phyloP scores from a whole-genome alignment of 2,329 filamentous ascomycete genomes.

The Venturia aucupariae region DNA sequence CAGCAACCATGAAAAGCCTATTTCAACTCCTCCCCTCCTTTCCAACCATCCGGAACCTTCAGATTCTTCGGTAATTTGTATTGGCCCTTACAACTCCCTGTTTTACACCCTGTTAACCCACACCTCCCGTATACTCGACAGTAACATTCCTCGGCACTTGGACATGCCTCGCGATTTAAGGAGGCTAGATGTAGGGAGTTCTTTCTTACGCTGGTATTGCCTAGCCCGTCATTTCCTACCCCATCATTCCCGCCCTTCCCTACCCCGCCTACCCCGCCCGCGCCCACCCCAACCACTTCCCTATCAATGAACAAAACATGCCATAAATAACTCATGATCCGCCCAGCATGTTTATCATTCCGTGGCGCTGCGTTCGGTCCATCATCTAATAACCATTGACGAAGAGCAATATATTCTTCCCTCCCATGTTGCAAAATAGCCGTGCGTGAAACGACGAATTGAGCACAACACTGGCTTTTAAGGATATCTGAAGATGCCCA shows the following conservation, averaged over 20 bases:
- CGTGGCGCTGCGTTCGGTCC: not conserved
- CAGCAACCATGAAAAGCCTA: too few species aligned
- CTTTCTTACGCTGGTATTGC: too few species aligned
- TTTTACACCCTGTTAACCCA: conserved; percentile 14
- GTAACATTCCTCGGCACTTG: conserved; percentile 27
- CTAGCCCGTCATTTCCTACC: too few species aligned
- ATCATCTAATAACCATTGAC: conserved; percentile 44
- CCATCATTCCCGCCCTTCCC: too few species aligned
- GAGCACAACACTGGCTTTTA: conserved; percentile 45
- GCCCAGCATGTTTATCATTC: conserved; percentile 19
- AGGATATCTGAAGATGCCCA: conserved; percentile 22
- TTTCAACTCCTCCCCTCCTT: too few species aligned
- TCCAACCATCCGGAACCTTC: not conserved
- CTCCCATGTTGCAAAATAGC: conserved; percentile 40
- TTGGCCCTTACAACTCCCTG: conserved; percentile 2
- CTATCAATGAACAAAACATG: conserved; percentile 37
- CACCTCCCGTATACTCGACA: conserved; percentile 37
- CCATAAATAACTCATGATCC: conserved; percentile 43
- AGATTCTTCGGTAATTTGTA: conserved; percentile 1
- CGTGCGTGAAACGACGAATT: conserved; percentile 44
- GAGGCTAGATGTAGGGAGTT: too few species aligned
- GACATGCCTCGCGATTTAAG: conserved; percentile 3
- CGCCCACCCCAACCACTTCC: conserved; percentile 24
- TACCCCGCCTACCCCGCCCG: too few species aligned
- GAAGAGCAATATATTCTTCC: conserved; percentile 43